phyloP scores from a whole-genome alignment of 352 stramenopile species.

The Globisporangium yorkense region DNA sequence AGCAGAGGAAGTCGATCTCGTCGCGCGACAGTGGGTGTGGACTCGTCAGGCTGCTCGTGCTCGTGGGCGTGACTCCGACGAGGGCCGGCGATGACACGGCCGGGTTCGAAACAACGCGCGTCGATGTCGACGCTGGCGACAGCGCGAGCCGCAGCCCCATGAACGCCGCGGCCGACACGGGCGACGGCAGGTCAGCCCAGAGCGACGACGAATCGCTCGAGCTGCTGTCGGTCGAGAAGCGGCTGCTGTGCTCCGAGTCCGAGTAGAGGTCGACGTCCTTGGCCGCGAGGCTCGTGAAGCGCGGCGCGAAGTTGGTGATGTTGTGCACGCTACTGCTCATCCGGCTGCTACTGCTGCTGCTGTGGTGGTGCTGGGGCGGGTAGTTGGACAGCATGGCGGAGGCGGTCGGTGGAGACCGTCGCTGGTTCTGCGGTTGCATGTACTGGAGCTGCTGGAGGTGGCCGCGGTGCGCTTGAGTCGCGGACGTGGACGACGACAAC shows the following conservation, averaged over 20 bases:
- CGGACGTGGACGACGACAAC: constrained; percentile 16
- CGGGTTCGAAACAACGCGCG: no score
- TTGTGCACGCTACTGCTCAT: constrained; percentile 8
- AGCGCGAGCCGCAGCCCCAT: constrained; percentile 11
- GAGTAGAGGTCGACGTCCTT: constrained; percentile 59
- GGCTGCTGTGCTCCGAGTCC: constrained; percentile 55
- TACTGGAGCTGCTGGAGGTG: constrained; percentile 12
- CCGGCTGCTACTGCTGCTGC: background rate
- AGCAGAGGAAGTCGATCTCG: constrained; percentile 84
- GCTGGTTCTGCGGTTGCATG: constrained; percentile 3
- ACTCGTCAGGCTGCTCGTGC: background rate
- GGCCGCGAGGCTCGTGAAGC: constrained; percentile 22
- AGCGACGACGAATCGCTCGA: constrained; percentile 48
- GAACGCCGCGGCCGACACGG: constrained; percentile 11
- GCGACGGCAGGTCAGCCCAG: constrained; percentile 46
- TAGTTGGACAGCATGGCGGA: background rate
- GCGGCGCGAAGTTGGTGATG: constrained; percentile 11
- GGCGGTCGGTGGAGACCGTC: background rate
- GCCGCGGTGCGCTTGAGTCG: constrained; percentile 16
- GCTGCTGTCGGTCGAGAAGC: constrained; percentile 48
- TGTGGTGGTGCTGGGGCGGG: background rate
- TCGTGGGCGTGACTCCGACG: constrained; percentile 7
- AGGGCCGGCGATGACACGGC: background rate
- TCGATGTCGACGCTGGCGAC: background rate
- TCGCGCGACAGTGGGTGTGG: constrained; percentile 65